Base-by-base conservation (phyloP, 1,284 basidiomycete genomes). In the Leucocoprinus gongylophorus region DNA sequence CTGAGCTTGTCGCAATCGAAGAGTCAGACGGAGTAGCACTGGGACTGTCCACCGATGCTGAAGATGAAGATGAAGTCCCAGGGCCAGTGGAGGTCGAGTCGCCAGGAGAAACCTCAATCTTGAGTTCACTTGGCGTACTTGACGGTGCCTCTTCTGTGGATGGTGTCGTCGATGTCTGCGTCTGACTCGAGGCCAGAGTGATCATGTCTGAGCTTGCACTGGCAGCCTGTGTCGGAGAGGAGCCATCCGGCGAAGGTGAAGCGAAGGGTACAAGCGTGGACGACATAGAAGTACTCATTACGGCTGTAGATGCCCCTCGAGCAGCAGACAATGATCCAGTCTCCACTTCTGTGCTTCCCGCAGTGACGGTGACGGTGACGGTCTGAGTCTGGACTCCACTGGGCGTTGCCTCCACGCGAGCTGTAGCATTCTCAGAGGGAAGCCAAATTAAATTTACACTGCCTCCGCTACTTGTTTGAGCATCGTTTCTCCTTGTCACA, bases 291-390 rank as follows among this genome's bases (percentile, higher is more conserved):
- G 38, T 20, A 10, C 21, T 18, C 18, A 15, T 38, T 8, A 26
- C 9, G 4, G 23, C 20, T 28, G 47, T 32, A 41, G 29, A 32
- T 18, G 39, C 47, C 32, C 42, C 47, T 10, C 47, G 28, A 5
- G 38, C 39, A 12, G 38, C 38, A 10, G 47, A 10, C 21, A 30
- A 7, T 9, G 45, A 35, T 12, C 45, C 26, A 5, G 41, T 15
- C 15, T 29, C 39, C 15, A 12, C 26, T 12, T n/a, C 28, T n/a
- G n/a, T n/a, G n/a, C n/a, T n/a, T n/a, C n/a, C n/a, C n/a, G 35
- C 47, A 15, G 41, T 50, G 13, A 50, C 48, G 12, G 48, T 50
- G 15, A 50, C 48, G 5, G 48, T 50, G n/a, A 50, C 41, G 13
- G 48, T 50, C 21, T 44, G 39, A 17, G 40, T 50, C 18, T 35